A percentile compares a stretch with the other conserved stretches of the same genome.
phyloP scores from a whole-genome alignment of 257 asterid genomes.

The Lithospermum erythrorhizon region DNA sequence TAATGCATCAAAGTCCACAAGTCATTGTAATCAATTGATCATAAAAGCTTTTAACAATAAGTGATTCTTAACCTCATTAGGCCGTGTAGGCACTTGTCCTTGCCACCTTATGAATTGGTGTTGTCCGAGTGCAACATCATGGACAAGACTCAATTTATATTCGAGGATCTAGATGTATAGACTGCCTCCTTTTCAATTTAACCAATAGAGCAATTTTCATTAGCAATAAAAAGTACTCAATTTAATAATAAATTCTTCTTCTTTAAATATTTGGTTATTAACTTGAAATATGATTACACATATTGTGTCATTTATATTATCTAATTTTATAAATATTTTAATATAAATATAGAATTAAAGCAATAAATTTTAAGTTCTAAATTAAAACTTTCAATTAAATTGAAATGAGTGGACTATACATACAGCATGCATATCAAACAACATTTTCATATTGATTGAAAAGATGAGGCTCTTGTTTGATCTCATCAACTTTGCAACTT shows the following conservation, averaged over 20 bases:
- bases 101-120: constrained; percentile 17
- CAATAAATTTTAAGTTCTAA: no score
- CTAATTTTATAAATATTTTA: no score
- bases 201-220: no score
- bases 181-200: no score
- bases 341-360: no score
- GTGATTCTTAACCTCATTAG: constrained; percentile 24
- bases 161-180: neutral
- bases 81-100: constrained; percentile 4
- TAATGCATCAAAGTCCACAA: neutral
- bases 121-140: constrained; percentile 13
- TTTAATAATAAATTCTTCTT: no score
- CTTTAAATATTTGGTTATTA: no score
- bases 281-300: no score
- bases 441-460: constrained; percentile 3
- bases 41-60: constrained; percentile 33
- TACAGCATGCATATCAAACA: neutral
- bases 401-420: no score
- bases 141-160: constrained; percentile 1
- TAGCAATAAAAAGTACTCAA: no score
- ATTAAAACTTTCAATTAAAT: no score
- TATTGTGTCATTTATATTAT: no score
- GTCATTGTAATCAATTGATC: constrained; percentile 8
- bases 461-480: constrained; percentile 25
- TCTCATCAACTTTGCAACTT: constrained; percentile 28